These are phyloP conservation scores for Lizonia empirigonia DNA, from an alignment of 2,329 filamentous ascomycete genomes.

Conservation along the genomic window DNA sequence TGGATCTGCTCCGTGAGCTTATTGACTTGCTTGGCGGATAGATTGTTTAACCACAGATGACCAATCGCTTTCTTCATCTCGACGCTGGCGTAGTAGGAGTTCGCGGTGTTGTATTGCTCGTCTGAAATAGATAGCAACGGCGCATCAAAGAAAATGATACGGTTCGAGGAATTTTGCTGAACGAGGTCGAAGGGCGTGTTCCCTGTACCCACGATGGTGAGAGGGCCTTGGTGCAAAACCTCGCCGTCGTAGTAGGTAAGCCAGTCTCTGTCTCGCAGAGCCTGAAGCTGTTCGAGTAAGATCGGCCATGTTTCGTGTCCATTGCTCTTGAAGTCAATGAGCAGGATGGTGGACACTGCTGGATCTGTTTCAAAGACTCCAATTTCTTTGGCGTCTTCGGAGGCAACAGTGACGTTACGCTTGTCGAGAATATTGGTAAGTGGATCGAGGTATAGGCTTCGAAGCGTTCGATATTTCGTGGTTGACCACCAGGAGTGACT, in stretches of 20 bases:
- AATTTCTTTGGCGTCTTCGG: conserved; percentile 26
- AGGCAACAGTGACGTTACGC: conserved; percentile 30
- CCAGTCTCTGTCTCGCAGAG: conserved; percentile 63
- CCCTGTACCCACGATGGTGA: conserved; percentile 74
- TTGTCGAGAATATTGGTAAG: conserved; percentile 53
- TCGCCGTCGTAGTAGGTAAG: conserved; percentile 56
- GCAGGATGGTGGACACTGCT: conserved; percentile 59
- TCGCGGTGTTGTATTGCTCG: conserved; percentile 28
- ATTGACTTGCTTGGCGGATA: conserved; percentile 21
- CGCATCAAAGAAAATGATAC: conserved; percentile 71
- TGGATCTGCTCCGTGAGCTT: conserved; percentile 28
- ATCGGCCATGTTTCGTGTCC: conserved; percentile 59
- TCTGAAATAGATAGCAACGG: conserved; percentile 55
- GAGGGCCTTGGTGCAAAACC: conserved; percentile 58
- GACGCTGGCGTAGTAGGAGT: conserved; percentile 38
- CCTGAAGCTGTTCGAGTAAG: conserved; percentile 61
- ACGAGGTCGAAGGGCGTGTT: conserved; percentile 65
- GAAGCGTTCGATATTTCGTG: conserved; percentile 27
- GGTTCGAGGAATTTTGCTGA: conserved; percentile 58
- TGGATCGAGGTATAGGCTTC: conserved; percentile 35
- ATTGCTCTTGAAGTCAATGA: conserved; percentile 72
- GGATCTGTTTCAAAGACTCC: conserved; percentile 59
- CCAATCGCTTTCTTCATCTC: conserved; percentile 30
- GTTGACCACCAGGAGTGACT: conserved; percentile 34
- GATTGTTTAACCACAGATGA: conserved; percentile 16